phyloP scores from a whole-genome alignment of 192 early-diverging fungal species.

The Backusella luteola region DNA sequence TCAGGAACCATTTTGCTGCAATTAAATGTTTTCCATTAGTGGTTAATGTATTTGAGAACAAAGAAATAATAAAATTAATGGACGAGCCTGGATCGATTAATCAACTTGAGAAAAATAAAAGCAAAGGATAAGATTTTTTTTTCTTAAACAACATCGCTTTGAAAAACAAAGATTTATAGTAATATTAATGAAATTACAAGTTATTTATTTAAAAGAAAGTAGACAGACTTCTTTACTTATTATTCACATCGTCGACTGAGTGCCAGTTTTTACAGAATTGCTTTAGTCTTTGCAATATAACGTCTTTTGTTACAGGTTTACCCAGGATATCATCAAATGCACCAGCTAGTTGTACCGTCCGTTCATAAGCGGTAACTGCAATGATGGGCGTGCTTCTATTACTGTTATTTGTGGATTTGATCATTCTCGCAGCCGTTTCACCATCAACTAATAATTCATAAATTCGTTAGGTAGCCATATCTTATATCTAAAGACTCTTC shows the following conservation, averaged over 20 bases:
- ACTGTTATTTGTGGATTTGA: constrained; percentile 88
- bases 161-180: not conserved
- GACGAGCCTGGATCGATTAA: too few species aligned
- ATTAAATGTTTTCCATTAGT: too few species aligned
- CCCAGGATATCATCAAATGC: constrained; percentile 73
- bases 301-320: constrained; percentile 72
- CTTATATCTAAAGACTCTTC: not conserved
- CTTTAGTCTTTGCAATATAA: constrained; percentile 47
- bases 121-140: too few species aligned
- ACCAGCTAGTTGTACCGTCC: constrained; percentile 36
- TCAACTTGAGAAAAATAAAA: too few species aligned
- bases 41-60: too few species aligned
- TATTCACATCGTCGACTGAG: not conserved
- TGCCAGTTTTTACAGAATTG: constrained; percentile 37
- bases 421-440: constrained; percentile 89
- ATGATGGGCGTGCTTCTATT: constrained; percentile 86
- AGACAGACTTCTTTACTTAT: not conserved
- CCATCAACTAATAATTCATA: constrained; percentile 72
- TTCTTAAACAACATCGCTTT: too few species aligned
- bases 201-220: not conserved
- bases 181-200: not conserved
- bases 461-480: not conserved
- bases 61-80: too few species aligned
- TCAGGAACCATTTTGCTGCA: too few species aligned
- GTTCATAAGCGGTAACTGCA: constrained; percentile 78